Conservation (phyloP, 2,329 filamentous ascomycete species). For the Leptographium wingfieldii region DNA sequence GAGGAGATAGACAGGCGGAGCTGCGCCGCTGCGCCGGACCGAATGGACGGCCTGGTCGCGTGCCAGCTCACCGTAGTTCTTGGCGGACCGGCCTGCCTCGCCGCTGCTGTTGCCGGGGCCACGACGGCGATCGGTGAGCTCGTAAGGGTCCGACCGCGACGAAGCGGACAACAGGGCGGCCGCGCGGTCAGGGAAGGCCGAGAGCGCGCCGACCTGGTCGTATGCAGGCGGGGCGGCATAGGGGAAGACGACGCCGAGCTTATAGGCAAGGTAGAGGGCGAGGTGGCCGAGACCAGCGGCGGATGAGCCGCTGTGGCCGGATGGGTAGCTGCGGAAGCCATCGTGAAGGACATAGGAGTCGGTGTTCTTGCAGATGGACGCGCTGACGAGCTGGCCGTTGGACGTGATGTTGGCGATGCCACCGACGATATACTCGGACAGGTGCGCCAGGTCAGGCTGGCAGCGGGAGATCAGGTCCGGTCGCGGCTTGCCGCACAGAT, state of each 20-base stretch:
- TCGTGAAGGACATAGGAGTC: conserved; percentile 54
- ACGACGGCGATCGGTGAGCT: conserved; percentile 14
- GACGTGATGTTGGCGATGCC: conserved; percentile 40
- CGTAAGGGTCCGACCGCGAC: conserved; percentile 17
- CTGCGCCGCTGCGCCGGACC: conserved; percentile 61
- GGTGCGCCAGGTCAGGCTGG: conserved; percentile 55
- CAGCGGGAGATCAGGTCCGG: conserved; percentile 56
- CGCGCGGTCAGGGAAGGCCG: conserved; percentile 65
- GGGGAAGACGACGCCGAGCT: conserved; percentile 63
- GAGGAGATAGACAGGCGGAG: conserved; percentile 71
- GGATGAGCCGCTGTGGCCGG: conserved; percentile 61
- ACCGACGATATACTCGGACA: conserved; percentile 49
- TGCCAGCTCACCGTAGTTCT: neutral
- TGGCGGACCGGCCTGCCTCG: neutral
- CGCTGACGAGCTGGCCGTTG: conserved; percentile 59
- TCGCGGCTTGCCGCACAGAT: conserved; percentile 67
- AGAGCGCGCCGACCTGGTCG: conserved; percentile 29
- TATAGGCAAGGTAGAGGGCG: conserved; percentile 74
- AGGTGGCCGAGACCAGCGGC: conserved; percentile 76
- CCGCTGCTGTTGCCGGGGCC: neutral
- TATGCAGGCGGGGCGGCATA: conserved; percentile 23
- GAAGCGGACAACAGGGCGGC: conserved; percentile 1
- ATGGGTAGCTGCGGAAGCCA: conserved; percentile 76
- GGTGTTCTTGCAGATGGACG: conserved; percentile 59
- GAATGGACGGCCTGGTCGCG: conserved; percentile 27